Percentiles rank a stretch among this genome's conserved stretches.
Evolutionary conservation across 345 rosid species (phyloP).

Genomic region (Arabis alpina): DNA sequence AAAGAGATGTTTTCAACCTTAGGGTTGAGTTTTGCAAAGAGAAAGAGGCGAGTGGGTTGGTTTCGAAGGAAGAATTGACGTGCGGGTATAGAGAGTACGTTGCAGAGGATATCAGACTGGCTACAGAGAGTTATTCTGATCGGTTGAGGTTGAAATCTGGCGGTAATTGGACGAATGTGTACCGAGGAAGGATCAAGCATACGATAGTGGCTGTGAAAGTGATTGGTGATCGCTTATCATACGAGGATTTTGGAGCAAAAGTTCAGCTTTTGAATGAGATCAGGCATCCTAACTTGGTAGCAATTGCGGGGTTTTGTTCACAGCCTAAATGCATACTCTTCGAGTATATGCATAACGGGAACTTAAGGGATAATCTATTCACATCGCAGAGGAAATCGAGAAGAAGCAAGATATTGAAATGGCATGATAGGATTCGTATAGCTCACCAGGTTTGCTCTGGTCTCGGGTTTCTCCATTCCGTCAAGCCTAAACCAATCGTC

Average conservation of each 20-base stretch:
- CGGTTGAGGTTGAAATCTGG: constrained; percentile 62
- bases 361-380: constrained; percentile 59
- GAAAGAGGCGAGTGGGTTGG: constrained; percentile 60
- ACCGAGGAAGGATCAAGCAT: constrained; percentile 65
- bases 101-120: constrained; percentile 62
- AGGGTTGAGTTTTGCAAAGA: constrained; percentile 77
- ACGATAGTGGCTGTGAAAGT: constrained; percentile 62
- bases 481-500: constrained; percentile 56
- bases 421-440: constrained; percentile 68
- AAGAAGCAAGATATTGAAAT: constrained; percentile 48
- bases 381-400: constrained; percentile 43
- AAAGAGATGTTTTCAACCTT: constrained; percentile 66
- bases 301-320: constrained; percentile 62
- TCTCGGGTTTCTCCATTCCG: constrained; percentile 61
- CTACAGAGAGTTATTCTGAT: constrained; percentile 68
- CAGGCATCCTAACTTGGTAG: constrained; percentile 70
- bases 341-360: constrained; percentile 82
- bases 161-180: constrained; percentile 63
- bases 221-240: constrained; percentile 45
- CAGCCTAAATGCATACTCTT: constrained; percentile 56
- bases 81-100: constrained; percentile 58
- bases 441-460: constrained; percentile 64
- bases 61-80: constrained; percentile 40
- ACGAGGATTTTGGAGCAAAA: constrained; percentile 56
- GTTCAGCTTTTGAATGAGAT: constrained; percentile 54